phyloP scores from a whole-genome alignment of 495 filamentous ascomycete genomes.

The Neurospora sp. region DNA sequence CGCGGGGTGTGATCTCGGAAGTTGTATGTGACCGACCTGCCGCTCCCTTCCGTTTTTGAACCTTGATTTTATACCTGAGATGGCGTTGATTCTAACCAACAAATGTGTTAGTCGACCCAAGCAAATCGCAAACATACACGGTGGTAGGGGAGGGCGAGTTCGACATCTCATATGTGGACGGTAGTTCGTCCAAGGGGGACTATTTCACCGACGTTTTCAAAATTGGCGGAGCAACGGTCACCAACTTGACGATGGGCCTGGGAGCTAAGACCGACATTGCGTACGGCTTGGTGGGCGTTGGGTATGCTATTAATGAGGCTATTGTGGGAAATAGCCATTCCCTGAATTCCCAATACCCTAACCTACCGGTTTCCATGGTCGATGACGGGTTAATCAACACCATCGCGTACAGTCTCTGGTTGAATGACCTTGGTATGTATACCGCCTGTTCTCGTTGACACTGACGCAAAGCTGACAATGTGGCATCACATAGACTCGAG shows the following conservation, averaged over 20 bases:
- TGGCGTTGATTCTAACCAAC: constrained; percentile 2
- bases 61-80: background rate
- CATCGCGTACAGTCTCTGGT: constrained; percentile 81
- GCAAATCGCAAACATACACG: constrained; percentile 56
- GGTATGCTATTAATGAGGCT: constrained; percentile 72
- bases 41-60: background rate
- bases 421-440: constrained; percentile 58
- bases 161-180: constrained; percentile 81
- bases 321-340: constrained; percentile 40
- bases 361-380: constrained; percentile 69
- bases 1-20: constrained; percentile 34
- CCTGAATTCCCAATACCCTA: constrained; percentile 49
- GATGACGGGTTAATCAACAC: constrained; percentile 64
- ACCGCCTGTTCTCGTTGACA: background rate
- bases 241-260: constrained; percentile 75
- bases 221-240: constrained; percentile 56
- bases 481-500: constrained; percentile 19
- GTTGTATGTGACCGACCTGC: constrained; percentile 28
- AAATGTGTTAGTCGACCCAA: constrained; percentile 42
- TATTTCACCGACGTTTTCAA: constrained; percentile 71
- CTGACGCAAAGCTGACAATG: background rate
- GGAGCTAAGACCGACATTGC: constrained; percentile 58
- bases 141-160: constrained; percentile 58
- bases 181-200: constrained; percentile 62
- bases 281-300: constrained; percentile 81